A percentile compares a stretch with the other conserved stretches of the same genome.
These are phyloP conservation scores for Actinidia polygama DNA, from an alignment of 179 eudicot genomes.

Conservation along the genomic window DNA sequence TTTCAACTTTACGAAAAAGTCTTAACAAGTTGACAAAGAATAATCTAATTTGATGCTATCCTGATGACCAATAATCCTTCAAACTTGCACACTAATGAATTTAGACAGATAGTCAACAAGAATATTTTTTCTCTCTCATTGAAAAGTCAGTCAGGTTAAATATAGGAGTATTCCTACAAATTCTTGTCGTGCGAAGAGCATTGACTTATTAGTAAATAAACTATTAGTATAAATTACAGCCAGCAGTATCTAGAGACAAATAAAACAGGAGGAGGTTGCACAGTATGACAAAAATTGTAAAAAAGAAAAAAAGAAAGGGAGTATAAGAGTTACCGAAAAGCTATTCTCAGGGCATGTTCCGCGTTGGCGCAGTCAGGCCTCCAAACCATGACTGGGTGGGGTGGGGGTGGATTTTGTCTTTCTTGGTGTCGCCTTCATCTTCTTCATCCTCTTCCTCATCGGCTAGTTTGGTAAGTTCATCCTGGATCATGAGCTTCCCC, in stretches of 20 bases:
- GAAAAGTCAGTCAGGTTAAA: not conserved
- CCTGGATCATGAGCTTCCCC: constrained; percentile 90
- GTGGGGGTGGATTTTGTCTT: constrained; percentile 44
- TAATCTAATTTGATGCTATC: not conserved
- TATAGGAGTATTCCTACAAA: constrained; percentile 9
- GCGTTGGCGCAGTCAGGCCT: constrained; percentile 35
- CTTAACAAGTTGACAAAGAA: no score
- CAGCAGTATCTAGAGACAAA: not conserved
- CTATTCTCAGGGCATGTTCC: constrained; percentile 15
- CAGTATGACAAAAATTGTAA: not conserved
- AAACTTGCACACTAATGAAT: not conserved
- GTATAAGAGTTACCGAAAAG: not conserved
- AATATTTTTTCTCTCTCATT: not conserved
- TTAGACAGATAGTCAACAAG: not conserved
- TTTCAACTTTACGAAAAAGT: no score
- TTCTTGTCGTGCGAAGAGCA: no score
- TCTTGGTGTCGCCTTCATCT: constrained; percentile 51
- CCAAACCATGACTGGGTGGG: constrained; percentile 44
- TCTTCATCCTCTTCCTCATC: constrained; percentile 86
- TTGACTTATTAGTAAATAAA: not conserved
- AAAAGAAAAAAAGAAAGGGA: not conserved
- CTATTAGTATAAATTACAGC: constrained; percentile 4
- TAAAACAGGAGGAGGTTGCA: not conserved
- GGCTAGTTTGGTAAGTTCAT: constrained; percentile 84
- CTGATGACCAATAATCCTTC: not conserved